Evolutionary conservation across 2,329 filamentous ascomycete genomes (phyloP), one percentile per base, ranked within the genome.

Genomic region (Beauveria asiatica): DNA sequence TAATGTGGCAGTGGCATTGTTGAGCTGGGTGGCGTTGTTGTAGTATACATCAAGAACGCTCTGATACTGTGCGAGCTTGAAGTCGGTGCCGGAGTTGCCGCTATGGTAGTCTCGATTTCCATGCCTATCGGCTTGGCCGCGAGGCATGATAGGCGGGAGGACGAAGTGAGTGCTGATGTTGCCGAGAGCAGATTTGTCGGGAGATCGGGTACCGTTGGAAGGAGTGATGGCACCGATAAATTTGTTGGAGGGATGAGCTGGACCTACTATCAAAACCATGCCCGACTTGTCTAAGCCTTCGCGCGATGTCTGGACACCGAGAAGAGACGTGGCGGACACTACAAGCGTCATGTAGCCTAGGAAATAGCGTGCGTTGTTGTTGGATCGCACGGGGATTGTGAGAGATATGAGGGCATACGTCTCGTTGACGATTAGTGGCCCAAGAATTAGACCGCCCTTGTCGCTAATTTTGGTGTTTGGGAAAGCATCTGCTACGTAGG

Each of bases 301-400:
- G 2, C 78, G 75, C 3, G 87, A 88, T 19, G 75, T 73, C 30
- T 86, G 75, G 1, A 91, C 81, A 45, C 79, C 72, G 23, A 85
- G 76, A 3, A 94, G 76, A 1, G 87, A 79, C 3, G 76, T 75
- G 3, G 87, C 87, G 59, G 89, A 83, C 57, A 89, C 81, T 19
- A 96, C 78, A 3, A 93, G 76, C 1, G 91, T 96, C 76, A 96
- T 83, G 76, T 90, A 96, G 2, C 90, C 92, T 5, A 96, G 78
- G 1, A 93, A 82, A 64, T 88, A 85, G 3, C 75, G 75, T 46
- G 74, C 70, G 3, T 81, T 80, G 2, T 80, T 78, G 65, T 86
- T 88, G 69, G 88, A 85, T 62, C 89, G 81, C 56, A 97, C 84
- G 0, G 92, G 90, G 16, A 93, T 75, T 0, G 92, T 96, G 61